Percentiles rank a stretch among this genome's conserved stretches.
phyloP scores from a whole-genome alignment of 108 stramenopile genomes.

The Conticribra weissflogii region DNA sequence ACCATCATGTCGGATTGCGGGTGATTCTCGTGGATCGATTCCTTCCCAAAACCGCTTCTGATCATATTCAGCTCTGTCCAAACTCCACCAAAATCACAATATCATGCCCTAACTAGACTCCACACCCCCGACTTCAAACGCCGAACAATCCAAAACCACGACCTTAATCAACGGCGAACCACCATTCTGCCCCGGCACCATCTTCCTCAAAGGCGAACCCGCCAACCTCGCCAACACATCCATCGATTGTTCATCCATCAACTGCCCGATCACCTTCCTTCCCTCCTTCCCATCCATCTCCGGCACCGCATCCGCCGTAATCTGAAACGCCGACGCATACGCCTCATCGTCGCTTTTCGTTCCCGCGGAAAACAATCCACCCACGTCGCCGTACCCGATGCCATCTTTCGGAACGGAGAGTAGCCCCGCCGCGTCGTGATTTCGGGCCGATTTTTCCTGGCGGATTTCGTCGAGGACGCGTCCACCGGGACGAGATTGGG shows the following conservation, averaged over 20 bases:
- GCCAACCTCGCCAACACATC: constrained; percentile 67
- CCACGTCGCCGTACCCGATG: constrained; percentile 80
- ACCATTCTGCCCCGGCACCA: constrained; percentile 41
- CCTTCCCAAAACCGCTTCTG: too few species aligned
- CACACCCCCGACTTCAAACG: constrained; percentile 14
- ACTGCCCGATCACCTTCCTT: constrained; percentile 75
- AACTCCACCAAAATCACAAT: too few species aligned
- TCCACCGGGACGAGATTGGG: constrained; percentile 64
- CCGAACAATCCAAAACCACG: constrained; percentile 21
- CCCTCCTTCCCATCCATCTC: constrained; percentile 71
- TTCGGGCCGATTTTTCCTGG: constrained; percentile 47
- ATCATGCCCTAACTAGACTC: too few species aligned
- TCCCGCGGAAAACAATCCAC: too few species aligned
- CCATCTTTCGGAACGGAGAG: constrained; percentile 75
- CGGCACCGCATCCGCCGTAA: constrained; percentile 58
- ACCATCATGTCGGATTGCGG: too few species aligned
- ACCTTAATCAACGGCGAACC: constrained; percentile 48
- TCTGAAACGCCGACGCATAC: constrained; percentile 71
- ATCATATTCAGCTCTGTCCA: too few species aligned
- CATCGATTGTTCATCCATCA: constrained; percentile 74
- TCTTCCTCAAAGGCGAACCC: constrained; percentile 66
- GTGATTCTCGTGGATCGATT: too few species aligned
- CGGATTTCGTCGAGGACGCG: constrained; percentile 30
- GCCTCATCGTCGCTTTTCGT: constrained; percentile 77
- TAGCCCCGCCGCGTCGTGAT: constrained; percentile 66